Conservation (phyloP, 768 basidiomycete genomes). For the Mycena metata region DNA sequence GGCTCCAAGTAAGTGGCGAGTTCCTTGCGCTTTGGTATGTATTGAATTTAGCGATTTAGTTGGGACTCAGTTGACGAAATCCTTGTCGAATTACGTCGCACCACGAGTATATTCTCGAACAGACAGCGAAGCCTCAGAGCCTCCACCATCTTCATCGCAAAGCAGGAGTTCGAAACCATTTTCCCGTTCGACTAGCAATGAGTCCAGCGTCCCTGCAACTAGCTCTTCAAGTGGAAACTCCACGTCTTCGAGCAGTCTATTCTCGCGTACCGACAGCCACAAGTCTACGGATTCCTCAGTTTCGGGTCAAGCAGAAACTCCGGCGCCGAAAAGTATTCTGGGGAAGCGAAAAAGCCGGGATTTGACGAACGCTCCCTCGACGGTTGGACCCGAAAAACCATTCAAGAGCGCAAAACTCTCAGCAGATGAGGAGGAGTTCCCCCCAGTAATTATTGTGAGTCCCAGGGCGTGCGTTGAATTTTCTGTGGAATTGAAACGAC, state of each 20-base stretch:
- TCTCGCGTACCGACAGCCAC: slow-evolving; percentile 22
- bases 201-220: background rate
- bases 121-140: slow-evolving; percentile 1
- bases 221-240: background rate
- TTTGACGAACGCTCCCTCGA: slow-evolving; percentile 40
- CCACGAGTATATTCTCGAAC: background rate
- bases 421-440: slow-evolving; percentile 24
- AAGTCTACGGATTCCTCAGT: slow-evolving; percentile 39
- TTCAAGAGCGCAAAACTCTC: slow-evolving; percentile 41
- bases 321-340: slow-evolving; percentile 54
- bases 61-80: slow-evolving; percentile 23
- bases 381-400: slow-evolving; percentile 39
- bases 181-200: slow-evolving; percentile 14
- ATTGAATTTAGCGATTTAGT: slow-evolving; percentile 14
- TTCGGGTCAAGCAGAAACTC: slow-evolving; percentile 41
- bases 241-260: slow-evolving; percentile 13
- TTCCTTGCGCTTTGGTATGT: background rate
- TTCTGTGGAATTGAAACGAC: background rate
- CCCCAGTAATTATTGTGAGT: slow-evolving; percentile 33
- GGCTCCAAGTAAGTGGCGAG: slow-evolving; percentile 12
- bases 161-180: slow-evolving; percentile 5
- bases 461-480: background rate
- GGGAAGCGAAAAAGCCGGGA: slow-evolving; percentile 47
- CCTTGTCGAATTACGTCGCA: background rate
- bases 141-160: slow-evolving; percentile 5